Percentiles rank a stretch among this genome's conserved stretches.
phyloP scores from a whole-genome alignment of 768 basidiomycete genomes.

The Chalciporus piperatus region DNA sequence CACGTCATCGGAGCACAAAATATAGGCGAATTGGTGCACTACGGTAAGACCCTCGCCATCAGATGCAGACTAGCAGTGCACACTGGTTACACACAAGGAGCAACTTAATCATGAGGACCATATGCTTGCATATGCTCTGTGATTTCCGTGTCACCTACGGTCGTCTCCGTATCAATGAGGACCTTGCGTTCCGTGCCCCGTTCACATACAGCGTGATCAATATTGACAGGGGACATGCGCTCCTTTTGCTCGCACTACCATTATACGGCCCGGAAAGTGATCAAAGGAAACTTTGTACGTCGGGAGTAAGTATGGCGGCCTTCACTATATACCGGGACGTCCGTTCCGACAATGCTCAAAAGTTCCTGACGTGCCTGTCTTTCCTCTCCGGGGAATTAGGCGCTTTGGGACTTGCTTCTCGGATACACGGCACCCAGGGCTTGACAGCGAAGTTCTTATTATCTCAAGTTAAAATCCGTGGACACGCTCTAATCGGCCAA shows the following conservation, averaged over 20 bases:
- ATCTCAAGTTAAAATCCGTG: conserved; percentile 15
- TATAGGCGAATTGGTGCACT: no score
- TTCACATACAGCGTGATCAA: neutral
- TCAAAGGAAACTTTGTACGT: neutral
- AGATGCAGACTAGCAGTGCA: no score
- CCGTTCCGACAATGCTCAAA: conserved; percentile 6
- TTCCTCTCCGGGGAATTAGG: conserved; percentile 24
- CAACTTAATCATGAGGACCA: neutral
- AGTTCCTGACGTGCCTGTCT: neutral
- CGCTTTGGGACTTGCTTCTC: conserved; percentile 6
- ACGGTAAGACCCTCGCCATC: no score
- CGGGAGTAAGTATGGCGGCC: neutral
- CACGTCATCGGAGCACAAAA: no score
- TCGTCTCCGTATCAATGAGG: neutral
- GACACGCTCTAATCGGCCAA: conserved; percentile 11
- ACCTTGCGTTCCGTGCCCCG: neutral
- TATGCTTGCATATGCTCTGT: neutral
- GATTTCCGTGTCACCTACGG: neutral
- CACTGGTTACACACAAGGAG: neutral
- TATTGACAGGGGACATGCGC: no score
- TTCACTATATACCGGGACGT: conserved; percentile 14
- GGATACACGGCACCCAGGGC: conserved; percentile 15
- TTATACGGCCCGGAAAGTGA: no score
- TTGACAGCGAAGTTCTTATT: conserved; percentile 5
- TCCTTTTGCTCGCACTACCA: no score